Base-by-base conservation (phyloP, 1,284 basidiomycete genomes). In the Marasmius oreades region DNA sequence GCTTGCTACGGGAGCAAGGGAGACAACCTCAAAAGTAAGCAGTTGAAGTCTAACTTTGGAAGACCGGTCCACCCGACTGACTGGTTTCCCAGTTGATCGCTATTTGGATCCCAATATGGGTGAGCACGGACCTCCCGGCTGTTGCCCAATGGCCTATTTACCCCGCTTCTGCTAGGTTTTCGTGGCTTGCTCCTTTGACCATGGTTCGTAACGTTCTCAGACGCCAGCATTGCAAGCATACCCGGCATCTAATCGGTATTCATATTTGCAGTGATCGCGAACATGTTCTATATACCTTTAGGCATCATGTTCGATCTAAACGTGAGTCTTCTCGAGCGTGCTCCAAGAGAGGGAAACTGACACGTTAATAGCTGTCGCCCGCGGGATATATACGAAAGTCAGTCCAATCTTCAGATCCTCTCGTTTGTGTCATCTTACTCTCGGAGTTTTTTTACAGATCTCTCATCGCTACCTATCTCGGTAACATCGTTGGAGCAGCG, bases 21-120 rank as follows among this genome's bases (percentile, higher is more conserved):
- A 92, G 11, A 88, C 88, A 0, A 66, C 85, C 6, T 89, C 86
- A 8, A 92, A 91, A 76, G 81, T 82, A 58, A 54, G 56, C 28
- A 56, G 46, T 16, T 56, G n/a, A 12, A 34, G 12, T 34, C n/a
- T 16, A 11, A 39, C 16, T n/a, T n/a, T n/a, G n/a, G 24, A 23
- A 23, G 42, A 23, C 36, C 45, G 18, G 39, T 12, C 42, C 10
- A 11, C n/a, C 10, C 36, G 22, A 31, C 28, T 31, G 28, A 31
- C 28, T 2, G 12, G 10, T 26, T 42, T 10, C 33, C 6, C 53
- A 84, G 79, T 77, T 91, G 42, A 70, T 87, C 55, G 81, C 85
- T 0, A 77, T 82, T 45, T 90, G 87, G 85, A 81, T 91, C 58
- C 89, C 89, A 6, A 89, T 91, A 59, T 90, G 86, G 80, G 82